A percentile compares a stretch with the other conserved stretches of the same genome.
Conservation (phyloP, 179 eudicot genomes). For the Carnegiea gigantea region DNA sequence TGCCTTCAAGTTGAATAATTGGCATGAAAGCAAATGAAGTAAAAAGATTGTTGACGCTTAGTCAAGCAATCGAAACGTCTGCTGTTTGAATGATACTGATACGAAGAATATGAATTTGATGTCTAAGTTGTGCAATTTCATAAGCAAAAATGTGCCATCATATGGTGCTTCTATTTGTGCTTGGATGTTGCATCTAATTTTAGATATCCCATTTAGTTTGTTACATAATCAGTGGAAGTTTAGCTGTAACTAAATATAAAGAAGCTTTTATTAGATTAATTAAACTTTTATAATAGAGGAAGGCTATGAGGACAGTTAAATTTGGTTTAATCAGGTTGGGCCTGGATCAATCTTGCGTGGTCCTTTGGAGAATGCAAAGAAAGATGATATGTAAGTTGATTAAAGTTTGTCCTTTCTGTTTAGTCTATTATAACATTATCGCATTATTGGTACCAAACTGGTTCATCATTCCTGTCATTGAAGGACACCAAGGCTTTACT, state of each 20-base stretch:
- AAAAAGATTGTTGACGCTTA: not conserved
- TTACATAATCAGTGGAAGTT: not conserved
- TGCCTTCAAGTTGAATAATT: not conserved
- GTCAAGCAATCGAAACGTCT: not conserved
- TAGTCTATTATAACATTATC: not conserved
- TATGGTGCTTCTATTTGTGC: not conserved
- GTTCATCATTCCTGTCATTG: conserved; percentile 19
- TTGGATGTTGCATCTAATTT: not conserved
- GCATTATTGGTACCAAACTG: not conserved
- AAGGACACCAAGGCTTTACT: conserved; percentile 74
- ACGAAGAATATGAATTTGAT: not conserved
- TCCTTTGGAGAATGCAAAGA: conserved; percentile 66
- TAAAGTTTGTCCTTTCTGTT: not conserved
- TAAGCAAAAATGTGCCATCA: not conserved
- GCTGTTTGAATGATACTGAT: not conserved
- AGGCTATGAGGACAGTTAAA: not conserved
- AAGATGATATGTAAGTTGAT: conserved; percentile 51
- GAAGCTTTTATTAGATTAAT: no score
- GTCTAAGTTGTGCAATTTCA: not conserved
- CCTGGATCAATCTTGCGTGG: conserved; percentile 89
- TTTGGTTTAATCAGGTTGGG: conserved; percentile 60
- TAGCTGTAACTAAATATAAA: not conserved
- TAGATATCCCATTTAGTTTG: conserved; percentile 15
- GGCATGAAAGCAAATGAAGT: not conserved
- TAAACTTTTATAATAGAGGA: no score